Evolutionary conservation across 768 basidiomycete species (phyloP).

Genomic region (Amanita rubescens): DNA sequence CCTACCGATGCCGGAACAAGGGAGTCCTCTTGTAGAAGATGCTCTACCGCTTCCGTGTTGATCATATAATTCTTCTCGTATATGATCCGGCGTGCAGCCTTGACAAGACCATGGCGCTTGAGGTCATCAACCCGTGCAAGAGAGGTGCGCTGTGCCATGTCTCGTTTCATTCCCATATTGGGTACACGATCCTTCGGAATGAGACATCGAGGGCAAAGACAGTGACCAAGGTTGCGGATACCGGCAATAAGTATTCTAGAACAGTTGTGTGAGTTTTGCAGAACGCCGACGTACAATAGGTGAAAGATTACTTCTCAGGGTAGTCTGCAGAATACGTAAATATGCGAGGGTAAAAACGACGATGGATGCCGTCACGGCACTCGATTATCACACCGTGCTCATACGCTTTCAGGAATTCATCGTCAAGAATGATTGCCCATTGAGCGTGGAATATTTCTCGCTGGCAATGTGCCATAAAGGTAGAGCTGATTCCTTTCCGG

Average conservation of each 20-base stretch:
- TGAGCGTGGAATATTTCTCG: not conserved
- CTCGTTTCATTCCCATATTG: conserved; percentile 15
- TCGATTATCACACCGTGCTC: conserved; percentile 5
- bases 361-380: conserved; percentile 4
- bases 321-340: conserved; percentile 12
- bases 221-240: conserved; percentile 16
- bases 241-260: conserved; percentile 17
- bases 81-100: conserved; percentile 15
- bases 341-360: conserved; percentile 7
- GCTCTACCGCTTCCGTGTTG: conserved; percentile 18
- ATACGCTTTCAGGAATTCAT: conserved; percentile 6
- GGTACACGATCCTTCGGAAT: conserved; percentile 13
- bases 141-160: conserved; percentile 4
- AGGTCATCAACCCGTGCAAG: not conserved
- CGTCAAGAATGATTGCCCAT: not conserved
- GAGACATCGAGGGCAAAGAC: conserved; percentile 24
- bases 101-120: not conserved
- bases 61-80: conserved; percentile 21
- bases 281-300: not conserved
- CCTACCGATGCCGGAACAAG: conserved; percentile 24
- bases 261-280: not conserved
- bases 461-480: not conserved
- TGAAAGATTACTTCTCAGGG: conserved; percentile 7
- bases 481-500: not conserved
- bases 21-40: conserved; percentile 18